Percentiles rank a stretch among this genome's conserved stretches.
Evolutionary conservation across 768 basidiomycete species (phyloP).

Genomic region (Amanita pallidorosea): DNA sequence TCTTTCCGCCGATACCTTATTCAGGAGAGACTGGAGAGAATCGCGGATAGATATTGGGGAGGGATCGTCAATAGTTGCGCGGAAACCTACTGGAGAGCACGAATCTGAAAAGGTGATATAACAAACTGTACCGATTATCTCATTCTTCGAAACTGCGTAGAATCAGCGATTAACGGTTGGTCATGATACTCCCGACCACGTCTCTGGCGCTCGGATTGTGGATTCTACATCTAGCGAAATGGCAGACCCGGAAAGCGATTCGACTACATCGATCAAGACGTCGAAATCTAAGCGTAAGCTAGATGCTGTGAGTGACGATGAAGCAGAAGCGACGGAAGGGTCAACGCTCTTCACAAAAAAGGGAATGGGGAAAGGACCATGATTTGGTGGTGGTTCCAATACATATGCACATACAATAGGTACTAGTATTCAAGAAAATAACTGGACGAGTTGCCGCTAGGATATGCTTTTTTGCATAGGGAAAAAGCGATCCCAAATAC

Average conservation of each 20-base stretch:
- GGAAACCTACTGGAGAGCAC: neutral
- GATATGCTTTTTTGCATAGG: constrained; percentile 12
- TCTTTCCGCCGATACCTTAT: constrained; percentile 48
- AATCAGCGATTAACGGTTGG: constrained; percentile 38
- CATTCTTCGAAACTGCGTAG: constrained; percentile 31
- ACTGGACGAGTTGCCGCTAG: neutral
- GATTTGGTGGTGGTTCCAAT: neutral
- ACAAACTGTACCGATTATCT: constrained; percentile 31
- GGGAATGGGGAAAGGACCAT: constrained; percentile 32
- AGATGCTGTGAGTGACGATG: constrained; percentile 36
- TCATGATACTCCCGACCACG: constrained; percentile 40
- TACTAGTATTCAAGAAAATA: neutral
- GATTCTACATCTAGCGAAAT: constrained; percentile 32
- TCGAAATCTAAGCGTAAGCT: constrained; percentile 42
- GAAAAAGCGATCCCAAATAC: constrained; percentile 42
- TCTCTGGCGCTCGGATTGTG: constrained; percentile 27
- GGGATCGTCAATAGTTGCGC: neutral
- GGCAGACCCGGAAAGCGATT: constrained; percentile 31
- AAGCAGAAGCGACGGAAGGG: constrained; percentile 42
- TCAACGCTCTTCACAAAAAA: constrained; percentile 25
- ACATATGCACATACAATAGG: neutral
- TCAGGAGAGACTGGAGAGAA: constrained; percentile 72
- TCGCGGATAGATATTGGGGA: constrained; percentile 35
- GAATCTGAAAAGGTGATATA: constrained; percentile 12
- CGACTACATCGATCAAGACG: constrained; percentile 12